Conservation (phyloP, 2,329 filamentous ascomycete genomes). For the Cadophora luteo-olivacea region DNA sequence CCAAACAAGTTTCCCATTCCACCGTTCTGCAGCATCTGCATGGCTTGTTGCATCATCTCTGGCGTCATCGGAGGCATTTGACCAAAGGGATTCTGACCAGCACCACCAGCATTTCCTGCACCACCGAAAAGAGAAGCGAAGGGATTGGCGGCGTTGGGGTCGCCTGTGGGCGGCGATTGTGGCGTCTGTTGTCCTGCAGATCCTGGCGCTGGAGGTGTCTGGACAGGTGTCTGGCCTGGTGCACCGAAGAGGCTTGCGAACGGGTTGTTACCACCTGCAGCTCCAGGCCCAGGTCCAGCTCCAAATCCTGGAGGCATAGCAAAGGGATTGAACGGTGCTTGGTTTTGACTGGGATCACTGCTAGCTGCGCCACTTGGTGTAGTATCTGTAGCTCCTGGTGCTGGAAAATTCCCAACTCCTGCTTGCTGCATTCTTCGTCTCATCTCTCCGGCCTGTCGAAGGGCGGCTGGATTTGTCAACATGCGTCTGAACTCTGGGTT, state of each 20-base stretch:
- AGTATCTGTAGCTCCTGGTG: conserved; percentile 89
- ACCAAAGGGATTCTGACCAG: conserved; percentile 47
- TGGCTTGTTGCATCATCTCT: conserved; percentile 61
- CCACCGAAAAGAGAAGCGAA: conserved; percentile 69
- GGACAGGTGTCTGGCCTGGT: conserved; percentile 39
- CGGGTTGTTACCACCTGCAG: conserved; percentile 65
- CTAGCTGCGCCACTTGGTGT: conserved; percentile 60
- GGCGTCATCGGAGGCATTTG: conserved; percentile 57
- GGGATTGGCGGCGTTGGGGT: conserved; percentile 60
- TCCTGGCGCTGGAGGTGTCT: conserved; percentile 42
- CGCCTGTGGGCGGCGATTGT: conserved; percentile 41
- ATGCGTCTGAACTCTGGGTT: conserved; percentile 89
- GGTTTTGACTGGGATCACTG: conserved; percentile 36
- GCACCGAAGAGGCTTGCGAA: conserved; percentile 65
- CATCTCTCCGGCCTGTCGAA: conserved; percentile 84
- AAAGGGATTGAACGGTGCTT: conserved; percentile 41
- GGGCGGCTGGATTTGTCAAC: conserved; percentile 88
- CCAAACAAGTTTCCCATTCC: conserved; percentile 36
- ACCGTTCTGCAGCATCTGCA: conserved; percentile 49
- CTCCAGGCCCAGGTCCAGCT: conserved; percentile 37
- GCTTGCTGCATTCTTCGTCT: conserved; percentile 68
- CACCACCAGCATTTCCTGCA: conserved; percentile 42
- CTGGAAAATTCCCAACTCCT: conserved; percentile 73
- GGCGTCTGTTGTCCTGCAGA: conserved; percentile 44
- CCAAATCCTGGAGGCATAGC: conserved; percentile 44